These are phyloP conservation scores for Naganishia friedmannii DNA, from an alignment of 768 basidiomycete species.

Conservation along the genomic window DNA sequence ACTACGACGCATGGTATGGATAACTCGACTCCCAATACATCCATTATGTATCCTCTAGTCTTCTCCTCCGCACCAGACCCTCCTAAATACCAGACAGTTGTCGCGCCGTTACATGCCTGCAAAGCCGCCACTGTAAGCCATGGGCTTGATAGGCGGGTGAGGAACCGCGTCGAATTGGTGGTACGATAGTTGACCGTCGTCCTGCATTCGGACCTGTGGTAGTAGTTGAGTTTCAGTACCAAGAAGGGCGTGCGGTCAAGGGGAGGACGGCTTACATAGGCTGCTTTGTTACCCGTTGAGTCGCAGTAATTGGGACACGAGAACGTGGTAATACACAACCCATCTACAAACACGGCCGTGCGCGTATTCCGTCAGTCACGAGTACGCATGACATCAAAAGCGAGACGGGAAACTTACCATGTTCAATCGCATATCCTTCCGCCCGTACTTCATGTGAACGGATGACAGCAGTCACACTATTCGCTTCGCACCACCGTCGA, in stretches of 20 bases:
- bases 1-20: too few relatives aligned
- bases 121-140: conserved; percentile 63
- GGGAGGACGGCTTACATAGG: conserved; percentile 34
- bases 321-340: conserved; percentile 81
- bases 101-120: conserved; percentile 17
- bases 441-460: conserved; percentile 91
- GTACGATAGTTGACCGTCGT: conserved; percentile 69
- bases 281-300: conserved; percentile 46
- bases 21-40: too few relatives aligned
- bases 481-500: conserved; percentile 78
- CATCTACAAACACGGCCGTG: conserved; percentile 54
- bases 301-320: conserved; percentile 76
- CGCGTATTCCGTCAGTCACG: background rate
- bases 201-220: conserved; percentile 70
- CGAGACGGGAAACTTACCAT: conserved; percentile 50
- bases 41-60: too few relatives aligned
- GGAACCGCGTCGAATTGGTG: conserved; percentile 72
- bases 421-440: conserved; percentile 94
- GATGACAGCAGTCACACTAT: conserved; percentile 80
- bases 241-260: background rate
- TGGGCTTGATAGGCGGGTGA: conserved; percentile 86
- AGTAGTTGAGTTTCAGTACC: background rate
- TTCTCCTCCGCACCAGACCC: too few relatives aligned
- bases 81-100: too few relatives aligned
- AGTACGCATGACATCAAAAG: background rate